A percentile compares a stretch with the other conserved stretches of the same genome.
Evolutionary conservation across 2,329 filamentous ascomycete genomes (phyloP).

Genomic region (Trichothecium roseum): DNA sequence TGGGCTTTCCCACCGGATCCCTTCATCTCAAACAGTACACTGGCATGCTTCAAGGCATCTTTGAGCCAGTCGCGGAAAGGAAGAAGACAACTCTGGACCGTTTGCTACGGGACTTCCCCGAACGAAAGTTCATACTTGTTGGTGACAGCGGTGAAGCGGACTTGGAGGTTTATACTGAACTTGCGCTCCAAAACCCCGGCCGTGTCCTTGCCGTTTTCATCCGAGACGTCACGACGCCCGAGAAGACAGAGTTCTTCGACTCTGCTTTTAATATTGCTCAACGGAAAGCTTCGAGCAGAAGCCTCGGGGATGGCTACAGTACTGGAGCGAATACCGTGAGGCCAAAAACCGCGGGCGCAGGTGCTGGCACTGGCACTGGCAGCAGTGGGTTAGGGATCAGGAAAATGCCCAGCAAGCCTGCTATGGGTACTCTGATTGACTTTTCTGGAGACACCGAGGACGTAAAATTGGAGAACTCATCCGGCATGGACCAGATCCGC

Average conservation of each 20-base stretch:
- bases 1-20: slow-evolving; percentile 74
- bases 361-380: too few species aligned
- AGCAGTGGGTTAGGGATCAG: background rate
- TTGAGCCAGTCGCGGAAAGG: slow-evolving; percentile 90
- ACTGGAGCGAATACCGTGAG: too few species aligned
- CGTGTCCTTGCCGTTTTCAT: slow-evolving; percentile 85
- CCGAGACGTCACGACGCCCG: slow-evolving; percentile 80
- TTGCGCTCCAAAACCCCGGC: slow-evolving; percentile 75
- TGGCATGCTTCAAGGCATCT: slow-evolving; percentile 95
- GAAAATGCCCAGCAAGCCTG: slow-evolving; percentile 21
- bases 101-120: slow-evolving; percentile 80
- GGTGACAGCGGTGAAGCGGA: slow-evolving; percentile 96
- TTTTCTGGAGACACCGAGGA: slow-evolving; percentile 42
- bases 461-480: slow-evolving; percentile 21
- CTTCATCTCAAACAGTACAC: slow-evolving; percentile 94
- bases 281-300: too few species aligned
- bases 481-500: background rate
- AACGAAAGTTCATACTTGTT: slow-evolving; percentile 79
- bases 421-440: slow-evolving; percentile 52
- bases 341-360: too few species aligned
- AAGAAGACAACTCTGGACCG: slow-evolving; percentile 83
- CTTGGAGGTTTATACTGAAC: slow-evolving; percentile 90
- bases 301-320: too few species aligned
- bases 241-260: slow-evolving; percentile 67
- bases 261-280: slow-evolving; percentile 27